These are phyloP conservation scores for Fonsecaea nubica DNA, from an alignment of 2,329 filamentous ascomycete species.

Conservation along the genomic window DNA sequence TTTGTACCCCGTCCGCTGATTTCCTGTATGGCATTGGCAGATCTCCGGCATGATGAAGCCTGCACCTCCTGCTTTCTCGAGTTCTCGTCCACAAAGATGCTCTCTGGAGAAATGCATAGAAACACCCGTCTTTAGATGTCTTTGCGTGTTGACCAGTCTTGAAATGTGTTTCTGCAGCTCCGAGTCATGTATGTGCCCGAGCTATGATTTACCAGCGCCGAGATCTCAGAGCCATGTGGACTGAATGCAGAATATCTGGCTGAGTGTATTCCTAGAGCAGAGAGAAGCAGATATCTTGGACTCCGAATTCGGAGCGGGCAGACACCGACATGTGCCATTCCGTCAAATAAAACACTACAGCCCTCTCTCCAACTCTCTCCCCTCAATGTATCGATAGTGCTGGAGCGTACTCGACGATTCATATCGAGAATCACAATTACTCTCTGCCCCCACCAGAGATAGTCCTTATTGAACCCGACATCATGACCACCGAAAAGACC, in stretches of 20 bases:
- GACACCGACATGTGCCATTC: background rate
- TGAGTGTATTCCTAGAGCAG: background rate
- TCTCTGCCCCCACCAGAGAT: background rate
- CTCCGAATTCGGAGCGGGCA: conserved; percentile 9
- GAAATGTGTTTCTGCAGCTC: background rate
- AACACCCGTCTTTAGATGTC: background rate
- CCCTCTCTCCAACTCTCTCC: background rate
- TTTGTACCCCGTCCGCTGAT: background rate
- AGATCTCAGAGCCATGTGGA: background rate
- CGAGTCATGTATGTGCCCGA: too few relatives aligned
- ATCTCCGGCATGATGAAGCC: background rate
- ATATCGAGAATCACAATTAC: background rate
- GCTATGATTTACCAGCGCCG: background rate
- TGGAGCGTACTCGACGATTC: background rate
- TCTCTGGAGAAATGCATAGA: background rate
- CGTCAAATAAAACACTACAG: background rate
- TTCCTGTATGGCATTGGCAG: background rate
- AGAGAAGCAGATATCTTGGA: background rate
- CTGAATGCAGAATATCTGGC: background rate
- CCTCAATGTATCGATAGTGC: background rate
- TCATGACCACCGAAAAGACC: background rate
- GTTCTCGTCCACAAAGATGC: background rate
- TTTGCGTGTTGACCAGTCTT: background rate
- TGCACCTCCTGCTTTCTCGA: background rate
- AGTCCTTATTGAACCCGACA: background rate